A percentile compares a stretch with the other conserved stretches of the same genome.
phyloP scores from a whole-genome alignment of 2,329 filamentous ascomycete genomes.

The Fusarium musae region DNA sequence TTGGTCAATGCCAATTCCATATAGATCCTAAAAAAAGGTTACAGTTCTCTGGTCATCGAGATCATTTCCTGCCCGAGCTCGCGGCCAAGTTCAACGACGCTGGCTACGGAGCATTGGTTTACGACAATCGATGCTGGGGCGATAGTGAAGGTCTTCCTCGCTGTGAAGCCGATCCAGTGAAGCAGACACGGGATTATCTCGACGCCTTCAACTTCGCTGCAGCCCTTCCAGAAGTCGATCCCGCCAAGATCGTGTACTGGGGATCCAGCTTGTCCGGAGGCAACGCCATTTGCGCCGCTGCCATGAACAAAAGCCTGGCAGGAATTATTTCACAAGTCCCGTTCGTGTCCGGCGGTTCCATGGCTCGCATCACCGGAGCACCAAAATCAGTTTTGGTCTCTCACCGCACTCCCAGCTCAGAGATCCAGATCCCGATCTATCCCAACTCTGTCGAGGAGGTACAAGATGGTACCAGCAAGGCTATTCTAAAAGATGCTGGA shows the following conservation, averaged over 20 bases:
- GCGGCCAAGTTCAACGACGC: neutral
- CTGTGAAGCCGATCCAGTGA: neutral
- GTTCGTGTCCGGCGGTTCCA: neutral
- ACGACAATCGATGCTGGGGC: neutral
- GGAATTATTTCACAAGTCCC: neutral
- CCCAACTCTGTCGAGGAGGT: neutral
- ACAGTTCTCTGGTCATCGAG: neutral
- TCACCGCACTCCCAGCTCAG: accelerated
- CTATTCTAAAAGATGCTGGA: neutral
- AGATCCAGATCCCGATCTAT: neutral
- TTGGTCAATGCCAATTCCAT: accelerated
- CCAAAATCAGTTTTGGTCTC: accelerated
- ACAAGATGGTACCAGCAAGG: neutral
- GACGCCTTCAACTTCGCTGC: neutral
- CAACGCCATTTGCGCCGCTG: neutral
- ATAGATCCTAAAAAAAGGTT: accelerated
- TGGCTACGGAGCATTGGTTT: neutral
- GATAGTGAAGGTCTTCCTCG: neutral
- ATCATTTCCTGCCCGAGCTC: neutral
- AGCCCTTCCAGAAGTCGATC: accelerated
- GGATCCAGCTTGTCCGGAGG: neutral
- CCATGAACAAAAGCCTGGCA: neutral
- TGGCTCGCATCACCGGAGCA: neutral
- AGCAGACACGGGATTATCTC: neutral
- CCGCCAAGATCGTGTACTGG: neutral